These are phyloP conservation scores for Ceriops tagal DNA, from an alignment of 345 rosid genomes.

Conservation along the genomic window DNA sequence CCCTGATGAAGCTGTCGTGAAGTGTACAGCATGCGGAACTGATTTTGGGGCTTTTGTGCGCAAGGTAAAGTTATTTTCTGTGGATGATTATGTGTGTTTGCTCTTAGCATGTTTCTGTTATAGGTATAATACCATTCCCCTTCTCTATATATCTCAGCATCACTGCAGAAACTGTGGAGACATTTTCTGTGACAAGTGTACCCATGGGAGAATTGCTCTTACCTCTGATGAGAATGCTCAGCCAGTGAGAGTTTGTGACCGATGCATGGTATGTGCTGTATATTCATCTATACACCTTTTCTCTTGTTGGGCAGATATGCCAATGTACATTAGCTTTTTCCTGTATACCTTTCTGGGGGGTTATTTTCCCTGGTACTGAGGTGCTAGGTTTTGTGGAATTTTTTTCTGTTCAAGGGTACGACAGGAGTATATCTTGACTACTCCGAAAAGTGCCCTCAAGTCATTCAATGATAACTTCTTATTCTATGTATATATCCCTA, in stretches of 20 bases:
- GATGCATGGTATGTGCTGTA: conserved; percentile 63
- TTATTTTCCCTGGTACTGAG: background rate
- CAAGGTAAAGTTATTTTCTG: conserved; percentile 39
- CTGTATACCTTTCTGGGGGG: background rate
- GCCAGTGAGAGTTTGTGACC: conserved; percentile 93
- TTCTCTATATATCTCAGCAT: conserved; percentile 54
- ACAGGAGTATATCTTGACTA: no score
- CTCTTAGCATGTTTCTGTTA: background rate
- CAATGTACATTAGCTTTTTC: background rate
- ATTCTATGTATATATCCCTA: no score
- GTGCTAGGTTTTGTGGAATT: no score
- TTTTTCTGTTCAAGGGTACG: no score
- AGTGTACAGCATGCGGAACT: conserved; percentile 75
- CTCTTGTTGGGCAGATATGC: background rate
- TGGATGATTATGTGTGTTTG: background rate
- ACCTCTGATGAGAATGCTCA: conserved; percentile 93
- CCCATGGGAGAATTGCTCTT: conserved; percentile 87
- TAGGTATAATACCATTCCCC: background rate
- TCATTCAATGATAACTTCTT: no score
- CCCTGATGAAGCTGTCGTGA: conserved; percentile 92
- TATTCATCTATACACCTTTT: conserved; percentile 10
- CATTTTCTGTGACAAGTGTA: conserved; percentile 97
- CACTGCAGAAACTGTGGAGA: conserved; percentile 99
- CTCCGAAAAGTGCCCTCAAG: no score
- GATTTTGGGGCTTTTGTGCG: conserved; percentile 90